phyloP scores from a whole-genome alignment of 129 eudicot species.

The Sambucus nigra region DNA sequence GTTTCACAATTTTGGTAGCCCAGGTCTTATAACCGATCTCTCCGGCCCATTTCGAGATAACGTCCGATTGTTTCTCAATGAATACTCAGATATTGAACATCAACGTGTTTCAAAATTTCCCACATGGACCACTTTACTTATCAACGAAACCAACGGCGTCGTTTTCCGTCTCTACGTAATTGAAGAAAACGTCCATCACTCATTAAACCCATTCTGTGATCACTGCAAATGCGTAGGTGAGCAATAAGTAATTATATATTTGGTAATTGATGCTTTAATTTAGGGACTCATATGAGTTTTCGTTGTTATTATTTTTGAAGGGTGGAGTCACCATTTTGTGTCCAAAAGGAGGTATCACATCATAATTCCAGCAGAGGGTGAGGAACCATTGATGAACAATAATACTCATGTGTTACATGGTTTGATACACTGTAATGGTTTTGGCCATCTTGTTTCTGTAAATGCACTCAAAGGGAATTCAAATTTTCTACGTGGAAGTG shows the following conservation, averaged over 20 bases:
- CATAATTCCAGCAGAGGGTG: slow-evolving; percentile 36
- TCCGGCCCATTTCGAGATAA: slow-evolving; percentile 48
- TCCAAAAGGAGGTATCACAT: slow-evolving; percentile 57
- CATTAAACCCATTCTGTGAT: slow-evolving; percentile 35
- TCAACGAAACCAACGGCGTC: slow-evolving; percentile 24
- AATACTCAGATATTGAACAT: slow-evolving; percentile 26
- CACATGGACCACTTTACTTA: slow-evolving; percentile 35
- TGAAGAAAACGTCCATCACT: slow-evolving; percentile 35
- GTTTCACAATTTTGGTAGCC: slow-evolving; percentile 18
- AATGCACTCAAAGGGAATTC: slow-evolving; percentile 27
- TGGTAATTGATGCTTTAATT: neutral
- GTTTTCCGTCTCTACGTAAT: slow-evolving; percentile 38
- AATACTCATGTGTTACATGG: slow-evolving; percentile 42
- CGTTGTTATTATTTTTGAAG: slow-evolving; percentile 20
- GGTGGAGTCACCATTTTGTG: slow-evolving; percentile 82
- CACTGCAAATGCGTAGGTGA: slow-evolving; percentile 61
- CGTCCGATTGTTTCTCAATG: slow-evolving; percentile 36
- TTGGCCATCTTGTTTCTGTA: slow-evolving; percentile 55
- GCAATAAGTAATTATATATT: neutral
- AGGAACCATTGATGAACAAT: slow-evolving; percentile 26
- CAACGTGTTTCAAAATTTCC: slow-evolving; percentile 14
- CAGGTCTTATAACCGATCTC: slow-evolving; percentile 7
- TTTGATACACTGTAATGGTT: slow-evolving; percentile 70
- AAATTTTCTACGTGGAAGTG: slow-evolving; percentile 22
- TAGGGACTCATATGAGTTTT: slow-evolving; percentile 3